phyloP scores from a whole-genome alignment of 306 rosid species.

The Cyclanthera cordifolia region DNA sequence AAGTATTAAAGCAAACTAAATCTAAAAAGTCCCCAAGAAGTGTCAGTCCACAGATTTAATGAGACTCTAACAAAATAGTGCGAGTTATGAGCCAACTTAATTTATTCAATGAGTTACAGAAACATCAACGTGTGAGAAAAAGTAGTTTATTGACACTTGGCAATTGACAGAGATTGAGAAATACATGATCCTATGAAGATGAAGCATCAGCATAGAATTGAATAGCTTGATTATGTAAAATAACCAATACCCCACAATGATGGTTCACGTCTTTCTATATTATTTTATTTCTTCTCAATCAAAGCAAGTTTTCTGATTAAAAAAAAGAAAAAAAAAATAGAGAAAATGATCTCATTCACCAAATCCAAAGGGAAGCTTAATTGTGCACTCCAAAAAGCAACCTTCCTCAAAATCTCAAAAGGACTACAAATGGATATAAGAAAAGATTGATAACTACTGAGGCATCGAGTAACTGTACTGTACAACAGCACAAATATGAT shows the following conservation, averaged over 20 bases:
- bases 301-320: background rate
- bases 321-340: no score
- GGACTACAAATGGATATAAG: slow-evolving; percentile 6
- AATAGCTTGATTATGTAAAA: slow-evolving; percentile 3
- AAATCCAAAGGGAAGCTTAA: background rate
- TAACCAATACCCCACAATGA: background rate
- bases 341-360: background rate
- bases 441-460: background rate
- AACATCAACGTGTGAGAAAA: background rate
- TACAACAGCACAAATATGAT: slow-evolving; percentile 25
- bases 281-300: background rate
- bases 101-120: background rate
- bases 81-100: background rate
- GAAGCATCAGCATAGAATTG: background rate
- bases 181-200: background rate
- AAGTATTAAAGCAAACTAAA: background rate
- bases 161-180: background rate
- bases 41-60: background rate
- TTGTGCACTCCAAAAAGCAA: background rate
- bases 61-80: background rate
- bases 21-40: background rate
- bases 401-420: background rate
- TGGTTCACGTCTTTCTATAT: background rate
- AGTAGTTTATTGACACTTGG: background rate
- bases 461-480: slow-evolving; percentile 20